Conservation (phyloP, 768 basidiomycete species). For the Wakefieldia striispora region DNA sequence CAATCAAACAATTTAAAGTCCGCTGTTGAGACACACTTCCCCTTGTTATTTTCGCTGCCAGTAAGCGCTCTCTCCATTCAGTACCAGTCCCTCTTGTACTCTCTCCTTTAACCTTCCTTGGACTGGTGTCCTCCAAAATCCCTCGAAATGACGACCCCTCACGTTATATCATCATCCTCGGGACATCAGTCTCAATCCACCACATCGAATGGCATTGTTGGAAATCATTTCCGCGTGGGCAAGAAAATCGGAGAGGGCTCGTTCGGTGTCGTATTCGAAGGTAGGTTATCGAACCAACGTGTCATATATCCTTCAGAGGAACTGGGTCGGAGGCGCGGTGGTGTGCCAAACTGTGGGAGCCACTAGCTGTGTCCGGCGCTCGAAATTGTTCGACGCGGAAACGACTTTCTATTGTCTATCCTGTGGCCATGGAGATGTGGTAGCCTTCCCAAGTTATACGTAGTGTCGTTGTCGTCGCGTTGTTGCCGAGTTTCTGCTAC, state of each 20-base stretch:
- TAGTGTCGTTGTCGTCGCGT: conserved; percentile 5
- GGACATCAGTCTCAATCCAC: conserved; percentile 63
- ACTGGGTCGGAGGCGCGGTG: background rate
- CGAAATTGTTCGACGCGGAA: conserved; percentile 2
- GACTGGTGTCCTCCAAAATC: conserved; percentile 28
- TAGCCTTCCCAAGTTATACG: conserved; percentile 3
- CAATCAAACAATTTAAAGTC: conserved; percentile 31
- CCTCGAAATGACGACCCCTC: conserved; percentile 68
- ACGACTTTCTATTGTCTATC: conserved; percentile 4
- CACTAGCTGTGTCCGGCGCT: conserved; percentile 10
- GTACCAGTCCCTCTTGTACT: conserved; percentile 20
- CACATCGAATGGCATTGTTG: conserved; percentile 70
- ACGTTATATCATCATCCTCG: conserved; percentile 80
- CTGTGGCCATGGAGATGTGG: conserved; percentile 4
- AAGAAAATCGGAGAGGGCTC: conserved; percentile 99
- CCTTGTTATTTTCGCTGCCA: conserved; percentile 29
- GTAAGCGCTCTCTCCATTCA: conserved; percentile 21
- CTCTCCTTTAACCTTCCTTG: conserved; percentile 24
- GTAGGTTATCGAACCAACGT: conserved; percentile 42
- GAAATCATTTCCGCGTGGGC: conserved; percentile 83
- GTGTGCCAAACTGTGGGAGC: background rate
- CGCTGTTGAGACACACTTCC: conserved; percentile 23
- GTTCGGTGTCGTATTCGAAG: conserved; percentile 98
- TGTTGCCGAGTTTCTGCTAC: conserved; percentile 1
- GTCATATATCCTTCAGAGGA: conserved; percentile 2